Evolutionary conservation across 2,329 filamentous ascomycete genomes (phyloP).

Genomic region (Aphanocladium album): DNA sequence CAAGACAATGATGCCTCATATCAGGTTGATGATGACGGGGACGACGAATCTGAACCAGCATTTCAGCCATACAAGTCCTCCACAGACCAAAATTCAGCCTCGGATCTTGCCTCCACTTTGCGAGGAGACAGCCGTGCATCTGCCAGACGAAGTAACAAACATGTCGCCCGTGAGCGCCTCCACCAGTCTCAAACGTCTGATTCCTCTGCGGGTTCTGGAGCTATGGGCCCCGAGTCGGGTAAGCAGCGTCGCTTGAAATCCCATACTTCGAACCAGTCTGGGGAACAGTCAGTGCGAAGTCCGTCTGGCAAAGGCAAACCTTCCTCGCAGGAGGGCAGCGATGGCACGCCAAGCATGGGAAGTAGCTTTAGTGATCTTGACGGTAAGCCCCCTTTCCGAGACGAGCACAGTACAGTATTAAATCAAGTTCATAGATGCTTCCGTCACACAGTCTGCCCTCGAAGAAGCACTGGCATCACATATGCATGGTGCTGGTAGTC

Average conservation of each 20-base stretch:
- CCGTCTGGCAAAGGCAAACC: constrained; percentile 46
- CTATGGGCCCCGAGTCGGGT: constrained; percentile 26
- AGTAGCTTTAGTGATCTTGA: constrained; percentile 85
- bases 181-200: constrained; percentile 55
- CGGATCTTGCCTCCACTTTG: constrained; percentile 50
- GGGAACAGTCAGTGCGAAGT: constrained; percentile 53
- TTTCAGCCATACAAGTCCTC: constrained; percentile 45
- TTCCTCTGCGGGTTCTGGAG: constrained; percentile 54
- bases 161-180: constrained; percentile 29
- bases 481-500: constrained; percentile 33
- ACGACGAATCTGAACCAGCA: constrained; percentile 51
- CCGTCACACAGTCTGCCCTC: constrained; percentile 73
- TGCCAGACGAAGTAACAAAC: constrained; percentile 24
- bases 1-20: constrained; percentile 35
- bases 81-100: constrained; percentile 30
- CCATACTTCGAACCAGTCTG: constrained; percentile 52
- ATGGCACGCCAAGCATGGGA: constrained; percentile 73
- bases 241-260: constrained; percentile 37
- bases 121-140: constrained; percentile 38
- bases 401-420: constrained; percentile 13
- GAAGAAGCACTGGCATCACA: constrained; percentile 68
- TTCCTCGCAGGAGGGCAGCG: constrained; percentile 58
- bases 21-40: constrained; percentile 51
- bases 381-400: constrained; percentile 40
- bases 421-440: constrained; percentile 53